phyloP scores from a whole-genome alignment of 2,329 filamentous ascomycete species.

The Mollisia scopiformis region DNA sequence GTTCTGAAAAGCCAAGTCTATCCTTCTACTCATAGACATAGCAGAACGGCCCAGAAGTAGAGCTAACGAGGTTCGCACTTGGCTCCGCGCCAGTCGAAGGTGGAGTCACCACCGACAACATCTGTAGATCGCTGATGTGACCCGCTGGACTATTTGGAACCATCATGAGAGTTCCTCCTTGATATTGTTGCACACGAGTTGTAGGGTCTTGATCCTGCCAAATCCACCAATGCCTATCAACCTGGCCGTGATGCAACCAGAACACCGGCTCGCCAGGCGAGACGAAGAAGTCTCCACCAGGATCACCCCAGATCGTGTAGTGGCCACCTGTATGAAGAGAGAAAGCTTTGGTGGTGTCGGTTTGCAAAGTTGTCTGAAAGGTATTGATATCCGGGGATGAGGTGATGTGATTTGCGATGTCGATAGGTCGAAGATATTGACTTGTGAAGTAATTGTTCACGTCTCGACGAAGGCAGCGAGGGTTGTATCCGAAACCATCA shows the following conservation, averaged over 20 bases:
- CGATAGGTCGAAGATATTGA: neutral
- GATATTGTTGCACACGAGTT: slow-evolving; percentile 18
- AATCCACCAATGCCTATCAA: slow-evolving; percentile 24
- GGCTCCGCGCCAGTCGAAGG: neutral
- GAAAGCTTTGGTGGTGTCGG: neutral
- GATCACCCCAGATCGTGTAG: neutral
- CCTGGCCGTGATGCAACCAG: slow-evolving; percentile 14
- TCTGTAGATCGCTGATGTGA: slow-evolving; percentile 20
- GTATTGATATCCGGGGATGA: neutral
- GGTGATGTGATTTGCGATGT: neutral
- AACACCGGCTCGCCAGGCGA: slow-evolving; percentile 9
- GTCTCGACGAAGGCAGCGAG: neutral
- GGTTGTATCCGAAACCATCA: neutral
- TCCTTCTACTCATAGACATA: slow-evolving; percentile 17
- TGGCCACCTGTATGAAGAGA: neutral
- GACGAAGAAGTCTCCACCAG: slow-evolving; percentile 2
- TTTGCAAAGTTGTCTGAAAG: neutral
- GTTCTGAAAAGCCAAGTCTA: neutral
- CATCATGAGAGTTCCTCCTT: slow-evolving; percentile 21
- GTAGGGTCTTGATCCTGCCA: slow-evolving; percentile 23
- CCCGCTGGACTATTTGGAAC: slow-evolving; percentile 15
- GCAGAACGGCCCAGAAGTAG: slow-evolving; percentile 20
- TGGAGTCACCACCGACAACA: slow-evolving; percentile 13
- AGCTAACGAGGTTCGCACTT: slow-evolving; percentile 18
- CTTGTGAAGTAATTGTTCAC: neutral